Conservation (phyloP, 2,329 filamentous ascomycete genomes). For the Arthrobotrys conoides region DNA sequence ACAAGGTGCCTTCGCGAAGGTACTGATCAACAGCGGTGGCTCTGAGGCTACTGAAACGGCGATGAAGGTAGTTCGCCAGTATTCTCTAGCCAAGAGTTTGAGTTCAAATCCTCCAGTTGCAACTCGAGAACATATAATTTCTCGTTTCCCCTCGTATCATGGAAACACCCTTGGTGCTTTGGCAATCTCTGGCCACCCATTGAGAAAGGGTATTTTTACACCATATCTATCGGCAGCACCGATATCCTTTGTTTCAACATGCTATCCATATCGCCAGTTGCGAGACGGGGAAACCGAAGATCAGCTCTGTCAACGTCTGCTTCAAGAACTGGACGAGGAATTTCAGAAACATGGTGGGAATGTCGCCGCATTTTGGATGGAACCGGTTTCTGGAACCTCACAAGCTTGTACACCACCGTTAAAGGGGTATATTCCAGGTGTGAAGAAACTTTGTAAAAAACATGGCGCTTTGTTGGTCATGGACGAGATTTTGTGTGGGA, state of each 20-base stretch:
- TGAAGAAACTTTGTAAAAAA: constrained; percentile 78
- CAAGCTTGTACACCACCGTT: constrained; percentile 78
- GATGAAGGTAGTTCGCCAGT: constrained; percentile 78
- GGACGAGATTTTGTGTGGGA: constrained; percentile 83
- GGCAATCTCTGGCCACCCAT: constrained; percentile 75
- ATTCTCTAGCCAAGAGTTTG: constrained; percentile 72
- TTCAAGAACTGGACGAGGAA: constrained; percentile 76
- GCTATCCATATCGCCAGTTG: constrained; percentile 76
- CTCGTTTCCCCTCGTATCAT: constrained; percentile 77
- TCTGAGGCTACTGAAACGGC: constrained; percentile 79
- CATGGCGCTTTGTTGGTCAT: constrained; percentile 82
- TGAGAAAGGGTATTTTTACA: constrained; percentile 75
- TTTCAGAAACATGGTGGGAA: constrained; percentile 81
- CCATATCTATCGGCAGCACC: constrained; percentile 71
- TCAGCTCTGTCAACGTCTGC: constrained; percentile 75
- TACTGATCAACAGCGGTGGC: constrained; percentile 64
- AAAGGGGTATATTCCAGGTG: constrained; percentile 78
- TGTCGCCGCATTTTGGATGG: constrained; percentile 65
- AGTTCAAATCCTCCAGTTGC: constrained; percentile 68
- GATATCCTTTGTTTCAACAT: constrained; percentile 76
- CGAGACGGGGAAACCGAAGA: constrained; percentile 71
- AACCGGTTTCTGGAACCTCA: constrained; percentile 65
- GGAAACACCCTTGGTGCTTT: constrained; percentile 79
- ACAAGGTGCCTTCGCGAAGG: constrained; percentile 48
- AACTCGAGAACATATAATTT: constrained; percentile 75